Evolutionary conservation across 2,329 filamentous ascomycete species (phyloP).

Genomic region (Monilinia aucupariae): DNA sequence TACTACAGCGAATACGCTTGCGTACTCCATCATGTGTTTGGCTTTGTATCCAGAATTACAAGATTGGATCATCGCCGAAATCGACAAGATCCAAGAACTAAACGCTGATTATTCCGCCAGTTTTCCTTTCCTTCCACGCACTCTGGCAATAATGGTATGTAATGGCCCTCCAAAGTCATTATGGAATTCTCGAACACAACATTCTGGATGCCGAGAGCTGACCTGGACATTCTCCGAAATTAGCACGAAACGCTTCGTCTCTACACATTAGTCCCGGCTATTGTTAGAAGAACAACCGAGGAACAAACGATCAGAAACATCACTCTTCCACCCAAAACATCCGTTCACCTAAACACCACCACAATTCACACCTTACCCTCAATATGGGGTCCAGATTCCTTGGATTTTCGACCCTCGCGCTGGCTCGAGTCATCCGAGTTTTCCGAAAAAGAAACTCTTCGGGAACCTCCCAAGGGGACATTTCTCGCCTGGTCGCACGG

Average conservation of each 20-base stretch:
- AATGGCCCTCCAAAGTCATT: background rate
- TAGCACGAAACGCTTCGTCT: slow-evolving; percentile 10
- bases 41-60: slow-evolving; percentile 45
- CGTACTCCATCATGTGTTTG: slow-evolving; percentile 45
- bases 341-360: slow-evolving; percentile 42
- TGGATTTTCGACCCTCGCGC: slow-evolving; percentile 50
- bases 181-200: background rate
- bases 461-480: slow-evolving; percentile 17
- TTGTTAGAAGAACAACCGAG: background rate
- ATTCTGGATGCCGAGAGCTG: background rate
- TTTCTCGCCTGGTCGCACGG: slow-evolving; percentile 34
- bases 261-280: slow-evolving; percentile 3
- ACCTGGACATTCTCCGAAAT: background rate
- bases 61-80: slow-evolving; percentile 47
- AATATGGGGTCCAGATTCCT: slow-evolving; percentile 45
- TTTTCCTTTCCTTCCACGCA: slow-evolving; percentile 17
- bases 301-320: slow-evolving; percentile 2
- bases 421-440: slow-evolving; percentile 40
- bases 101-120: slow-evolving; percentile 15
- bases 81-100: slow-evolving; percentile 26
- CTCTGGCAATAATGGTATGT: slow-evolving; percentile 35
- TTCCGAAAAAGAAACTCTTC: background rate
- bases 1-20: slow-evolving; percentile 46
- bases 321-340: slow-evolving; percentile 30
- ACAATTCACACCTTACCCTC: slow-evolving; percentile 48